phyloP scores from a whole-genome alignment of 2,329 filamentous ascomycete species.

The Cordyceps farinosa region DNA sequence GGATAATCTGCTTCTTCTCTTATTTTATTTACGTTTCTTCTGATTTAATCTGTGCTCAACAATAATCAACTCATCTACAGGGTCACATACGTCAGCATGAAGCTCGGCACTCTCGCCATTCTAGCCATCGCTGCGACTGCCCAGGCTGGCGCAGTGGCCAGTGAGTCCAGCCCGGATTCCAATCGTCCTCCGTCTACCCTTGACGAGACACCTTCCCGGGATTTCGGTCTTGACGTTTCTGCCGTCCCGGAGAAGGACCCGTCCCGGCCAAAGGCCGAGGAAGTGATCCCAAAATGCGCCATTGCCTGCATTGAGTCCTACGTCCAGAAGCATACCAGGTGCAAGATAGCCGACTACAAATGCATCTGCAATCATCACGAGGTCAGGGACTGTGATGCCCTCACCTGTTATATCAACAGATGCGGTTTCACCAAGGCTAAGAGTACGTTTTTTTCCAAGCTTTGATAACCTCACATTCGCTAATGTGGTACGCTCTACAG shows the following conservation, averaged over 20 bases:
- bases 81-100: neutral
- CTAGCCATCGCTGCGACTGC: neutral
- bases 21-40: neutral
- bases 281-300: conserved; percentile 37
- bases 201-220: neutral
- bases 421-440: conserved; percentile 37
- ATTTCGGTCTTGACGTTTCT: neutral
- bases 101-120: neutral
- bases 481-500: neutral
- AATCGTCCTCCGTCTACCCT: neutral
- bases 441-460: conserved; percentile 25
- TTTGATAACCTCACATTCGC: neutral
- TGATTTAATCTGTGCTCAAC: neutral
- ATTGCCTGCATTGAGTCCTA: conserved; percentile 32
- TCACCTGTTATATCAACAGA: conserved; percentile 33
- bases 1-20: neutral
- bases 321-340: conserved; percentile 26
- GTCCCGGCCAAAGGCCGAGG: conserved; percentile 22
- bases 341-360: conserved; percentile 30
- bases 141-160: neutral
- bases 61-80: neutral
- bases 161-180: neutral
- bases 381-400: conserved; percentile 31
- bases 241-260: neutral
- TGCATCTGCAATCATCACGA: conserved; percentile 36